These are phyloP conservation scores for Neonectria punicea DNA, from an alignment of 2,329 filamentous ascomycete species.

Conservation along the genomic window DNA sequence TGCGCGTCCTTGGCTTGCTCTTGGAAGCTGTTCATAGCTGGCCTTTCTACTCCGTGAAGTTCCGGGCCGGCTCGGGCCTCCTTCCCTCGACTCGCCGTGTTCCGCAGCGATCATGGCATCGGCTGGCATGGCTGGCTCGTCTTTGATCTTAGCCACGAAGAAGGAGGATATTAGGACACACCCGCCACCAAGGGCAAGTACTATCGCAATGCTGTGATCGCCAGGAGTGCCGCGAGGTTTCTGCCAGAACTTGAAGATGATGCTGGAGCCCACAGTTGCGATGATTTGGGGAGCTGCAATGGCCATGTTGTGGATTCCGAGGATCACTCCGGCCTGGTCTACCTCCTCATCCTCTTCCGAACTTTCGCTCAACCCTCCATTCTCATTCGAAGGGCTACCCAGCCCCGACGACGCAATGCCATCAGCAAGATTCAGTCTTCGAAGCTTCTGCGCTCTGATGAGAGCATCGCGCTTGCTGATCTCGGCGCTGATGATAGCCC, in stretches of 20 bases:
- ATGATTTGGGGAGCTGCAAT: constrained; percentile 92
- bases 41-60: constrained; percentile 49
- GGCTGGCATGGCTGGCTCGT: constrained; percentile 59
- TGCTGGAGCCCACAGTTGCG: constrained; percentile 83
- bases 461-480: constrained; percentile 82
- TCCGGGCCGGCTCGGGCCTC: constrained; percentile 16
- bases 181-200: constrained; percentile 84
- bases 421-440: constrained; percentile 26
- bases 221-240: constrained; percentile 87
- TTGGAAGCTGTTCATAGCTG: constrained; percentile 54
- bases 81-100: constrained; percentile 55
- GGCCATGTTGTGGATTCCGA: constrained; percentile 96
- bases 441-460: constrained; percentile 53
- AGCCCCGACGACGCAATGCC: constrained; percentile 26
- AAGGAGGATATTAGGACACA: constrained; percentile 82
- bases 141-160: constrained; percentile 74
- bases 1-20: constrained; percentile 58
- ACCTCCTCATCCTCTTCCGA: constrained; percentile 64
- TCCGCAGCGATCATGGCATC: constrained; percentile 56
- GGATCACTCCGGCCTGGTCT: constrained; percentile 87
- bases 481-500: constrained; percentile 93
- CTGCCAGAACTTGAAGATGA: constrained; percentile 86
- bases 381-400: constrained; percentile 21
- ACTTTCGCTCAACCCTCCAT: constrained; percentile 33
- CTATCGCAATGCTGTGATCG: constrained; percentile 88